Conservation (phyloP, 176 grass and related monocot species). For the Guadua angustifolia region DNA sequence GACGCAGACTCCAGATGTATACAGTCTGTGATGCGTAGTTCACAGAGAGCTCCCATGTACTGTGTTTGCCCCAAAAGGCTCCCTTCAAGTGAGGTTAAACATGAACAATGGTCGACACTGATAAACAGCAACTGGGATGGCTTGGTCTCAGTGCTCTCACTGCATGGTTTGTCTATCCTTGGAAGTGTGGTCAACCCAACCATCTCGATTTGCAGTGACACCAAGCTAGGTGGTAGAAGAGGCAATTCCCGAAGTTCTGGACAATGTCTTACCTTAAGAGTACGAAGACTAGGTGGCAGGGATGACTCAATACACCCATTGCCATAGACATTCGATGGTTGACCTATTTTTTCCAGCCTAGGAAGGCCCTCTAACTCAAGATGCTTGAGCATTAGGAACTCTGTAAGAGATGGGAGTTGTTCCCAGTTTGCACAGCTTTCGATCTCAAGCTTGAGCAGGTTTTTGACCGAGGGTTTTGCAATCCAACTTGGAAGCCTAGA, state of each 20-base stretch:
- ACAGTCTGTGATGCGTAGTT: accelerated
- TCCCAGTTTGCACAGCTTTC: background rate
- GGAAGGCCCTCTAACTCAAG: accelerated
- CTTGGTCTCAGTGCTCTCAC: background rate
- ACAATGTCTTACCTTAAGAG: background rate
- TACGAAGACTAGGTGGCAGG: background rate
- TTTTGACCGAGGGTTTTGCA: background rate
- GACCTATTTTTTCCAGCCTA: background rate
- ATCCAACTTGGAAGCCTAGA: conserved; percentile 10
- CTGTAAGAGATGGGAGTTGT: background rate
- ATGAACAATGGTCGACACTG: accelerated
- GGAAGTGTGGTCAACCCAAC: conserved; percentile 6
- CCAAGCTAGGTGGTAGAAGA: conserved; percentile 2
- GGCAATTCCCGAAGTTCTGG: background rate
- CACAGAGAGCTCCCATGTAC: background rate
- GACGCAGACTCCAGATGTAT: background rate
- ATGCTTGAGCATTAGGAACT: background rate
- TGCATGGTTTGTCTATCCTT: background rate
- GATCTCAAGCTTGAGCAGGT: background rate
- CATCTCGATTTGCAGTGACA: accelerated
- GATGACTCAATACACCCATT: background rate
- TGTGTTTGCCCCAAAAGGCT: conserved; percentile 21
- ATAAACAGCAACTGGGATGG: background rate
- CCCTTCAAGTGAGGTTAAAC: conserved; percentile 1
- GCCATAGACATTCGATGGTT: background rate